These are phyloP conservation scores for Penicillium cosmopolitanum DNA, from an alignment of 495 filamentous ascomycete genomes.

Conservation along the genomic window DNA sequence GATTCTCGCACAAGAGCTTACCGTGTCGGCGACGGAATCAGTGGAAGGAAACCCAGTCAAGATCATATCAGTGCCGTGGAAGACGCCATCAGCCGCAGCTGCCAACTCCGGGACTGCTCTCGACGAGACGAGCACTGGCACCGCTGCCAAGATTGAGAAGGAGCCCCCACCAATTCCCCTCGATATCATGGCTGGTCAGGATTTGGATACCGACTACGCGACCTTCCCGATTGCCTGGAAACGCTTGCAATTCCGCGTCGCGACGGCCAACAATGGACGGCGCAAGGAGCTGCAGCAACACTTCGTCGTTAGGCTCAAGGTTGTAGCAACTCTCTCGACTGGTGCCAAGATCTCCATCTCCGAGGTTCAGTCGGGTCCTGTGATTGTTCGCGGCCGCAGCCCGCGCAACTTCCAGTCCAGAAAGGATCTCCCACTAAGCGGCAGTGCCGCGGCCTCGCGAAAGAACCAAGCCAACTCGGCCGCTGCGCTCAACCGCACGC, in stretches of 20 bases:
- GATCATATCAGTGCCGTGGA: slow-evolving; percentile 93
- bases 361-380: slow-evolving; percentile 73
- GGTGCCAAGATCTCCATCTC: slow-evolving; percentile 68
- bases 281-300: slow-evolving; percentile 82
- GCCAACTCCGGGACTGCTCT: slow-evolving; percentile 60
- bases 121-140: slow-evolving; percentile 48
- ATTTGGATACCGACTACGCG: slow-evolving; percentile 74
- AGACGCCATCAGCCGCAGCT: slow-evolving; percentile 64
- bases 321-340: slow-evolving; percentile 71
- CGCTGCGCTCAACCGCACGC: slow-evolving; percentile 46
- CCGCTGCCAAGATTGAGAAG: slow-evolving; percentile 63
- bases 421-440: slow-evolving; percentile 74
- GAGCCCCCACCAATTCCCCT: slow-evolving; percentile 71
- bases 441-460: slow-evolving; percentile 70
- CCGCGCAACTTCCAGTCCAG: slow-evolving; percentile 79
- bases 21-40: slow-evolving; percentile 85
- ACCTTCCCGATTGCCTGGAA: slow-evolving; percentile 91
- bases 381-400: slow-evolving; percentile 78
- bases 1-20: slow-evolving; percentile 73
- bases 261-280: slow-evolving; percentile 82
- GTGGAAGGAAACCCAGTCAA: slow-evolving; percentile 87
- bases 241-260: slow-evolving; percentile 87
- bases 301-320: slow-evolving; percentile 75
- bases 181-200: slow-evolving; percentile 74
- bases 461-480: slow-evolving; percentile 47